A percentile compares a stretch with the other conserved stretches of the same genome.
phyloP scores from a whole-genome alignment of 1,284 basidiomycete species.

The Moesziomyces sp. region DNA sequence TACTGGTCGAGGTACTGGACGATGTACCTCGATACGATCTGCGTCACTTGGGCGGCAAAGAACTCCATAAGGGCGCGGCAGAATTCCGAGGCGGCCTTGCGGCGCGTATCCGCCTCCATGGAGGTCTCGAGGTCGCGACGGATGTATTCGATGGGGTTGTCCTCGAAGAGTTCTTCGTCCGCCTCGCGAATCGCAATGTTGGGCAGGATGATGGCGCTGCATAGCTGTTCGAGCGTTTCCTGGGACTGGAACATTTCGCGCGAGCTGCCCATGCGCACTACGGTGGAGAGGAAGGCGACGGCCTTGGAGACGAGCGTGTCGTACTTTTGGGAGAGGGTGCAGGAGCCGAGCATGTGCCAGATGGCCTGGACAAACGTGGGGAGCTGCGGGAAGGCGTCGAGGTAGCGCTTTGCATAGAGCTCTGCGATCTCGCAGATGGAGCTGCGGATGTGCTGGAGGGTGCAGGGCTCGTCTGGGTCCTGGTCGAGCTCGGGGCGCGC shows the following conservation, averaged over 20 bases:
- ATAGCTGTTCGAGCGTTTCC: conserved; percentile 83
- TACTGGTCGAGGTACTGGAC: conserved; percentile 77
- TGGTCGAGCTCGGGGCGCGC: conserved; percentile 51
- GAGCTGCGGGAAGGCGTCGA: conserved; percentile 84
- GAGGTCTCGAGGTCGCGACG: conserved; percentile 82
- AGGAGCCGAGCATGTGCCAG: conserved; percentile 85
- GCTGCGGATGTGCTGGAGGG: conserved; percentile 87
- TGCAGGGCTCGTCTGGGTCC: conserved; percentile 82
- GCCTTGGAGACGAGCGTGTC: conserved; percentile 93
- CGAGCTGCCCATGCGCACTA: conserved; percentile 76
- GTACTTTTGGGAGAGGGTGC: conserved; percentile 79
- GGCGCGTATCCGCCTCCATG: conserved; percentile 76
- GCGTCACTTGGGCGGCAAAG: conserved; percentile 83
- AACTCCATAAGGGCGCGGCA: conserved; percentile 85
- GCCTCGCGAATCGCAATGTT: conserved; percentile 89
- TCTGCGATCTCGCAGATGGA: conserved; percentile 91
- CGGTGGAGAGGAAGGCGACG: conserved; percentile 88
- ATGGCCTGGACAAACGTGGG: conserved; percentile 87
- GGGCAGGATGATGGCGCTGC: conserved; percentile 90
- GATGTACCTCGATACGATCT: conserved; percentile 86
- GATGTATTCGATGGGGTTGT: conserved; percentile 95
- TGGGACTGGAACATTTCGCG: conserved; percentile 73
- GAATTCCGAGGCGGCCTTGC: conserved; percentile 92
- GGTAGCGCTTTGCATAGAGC: conserved; percentile 90
- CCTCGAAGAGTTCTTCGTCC: conserved; percentile 95